phyloP scores from a whole-genome alignment of 441 rosid genomes.

The Pelargonium myrrhifolium region DNA sequence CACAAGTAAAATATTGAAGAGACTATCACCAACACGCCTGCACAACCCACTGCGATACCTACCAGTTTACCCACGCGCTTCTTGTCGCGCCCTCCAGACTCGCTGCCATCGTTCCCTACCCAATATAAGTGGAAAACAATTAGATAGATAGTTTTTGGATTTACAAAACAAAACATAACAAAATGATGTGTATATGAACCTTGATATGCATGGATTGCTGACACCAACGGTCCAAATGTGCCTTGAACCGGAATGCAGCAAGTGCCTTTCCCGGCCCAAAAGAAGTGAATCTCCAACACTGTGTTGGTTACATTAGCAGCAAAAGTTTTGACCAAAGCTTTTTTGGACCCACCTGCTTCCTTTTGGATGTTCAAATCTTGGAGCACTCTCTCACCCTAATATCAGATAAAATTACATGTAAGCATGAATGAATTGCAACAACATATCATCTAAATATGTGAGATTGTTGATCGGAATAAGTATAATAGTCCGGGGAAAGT shows the following conservation, averaged over 20 bases:
- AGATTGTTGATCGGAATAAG: too few species aligned
- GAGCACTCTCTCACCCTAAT: constrained; percentile 40
- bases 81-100: constrained; percentile 19
- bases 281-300: constrained; percentile 41
- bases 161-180: not conserved
- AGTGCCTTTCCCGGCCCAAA: constrained; percentile 53
- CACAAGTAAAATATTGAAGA: constrained; percentile 30
- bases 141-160: not conserved
- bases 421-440: too few species aligned
- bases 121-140: not conserved
- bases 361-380: constrained; percentile 40
- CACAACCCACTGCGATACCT: constrained; percentile 36
- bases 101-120: constrained; percentile 16
- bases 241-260: constrained; percentile 50
- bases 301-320: constrained; percentile 42
- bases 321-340: constrained; percentile 34
- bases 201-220: constrained; percentile 43
- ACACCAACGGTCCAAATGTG: constrained; percentile 45
- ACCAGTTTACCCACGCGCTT: constrained; percentile 25
- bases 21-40: constrained; percentile 26
- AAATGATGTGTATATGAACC: constrained; percentile 18
- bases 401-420: too few species aligned
- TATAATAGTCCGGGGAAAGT: too few species aligned
- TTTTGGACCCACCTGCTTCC: constrained; percentile 47
- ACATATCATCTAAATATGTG: too few species aligned